These are phyloP conservation scores for Schwanniomyces sp. DNA, from an alignment of 805 yeast species.

Conservation along the genomic window DNA sequence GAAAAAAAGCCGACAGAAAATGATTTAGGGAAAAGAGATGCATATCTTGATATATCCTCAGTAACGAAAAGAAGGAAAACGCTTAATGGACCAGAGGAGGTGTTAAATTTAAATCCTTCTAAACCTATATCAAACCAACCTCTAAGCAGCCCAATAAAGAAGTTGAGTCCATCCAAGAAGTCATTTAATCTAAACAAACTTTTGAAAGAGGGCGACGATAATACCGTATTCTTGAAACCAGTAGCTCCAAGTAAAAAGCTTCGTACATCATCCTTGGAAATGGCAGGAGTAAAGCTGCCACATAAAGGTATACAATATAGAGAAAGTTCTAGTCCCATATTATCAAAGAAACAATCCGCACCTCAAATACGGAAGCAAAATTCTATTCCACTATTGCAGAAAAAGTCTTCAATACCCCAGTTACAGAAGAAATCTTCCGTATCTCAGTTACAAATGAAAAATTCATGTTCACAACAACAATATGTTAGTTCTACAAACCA, in stretches of 20 bases:
- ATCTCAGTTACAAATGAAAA: conserved; percentile 13
- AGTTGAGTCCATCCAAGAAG: conserved; percentile 5
- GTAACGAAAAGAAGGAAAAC: conserved; percentile 37
- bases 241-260: conserved; percentile 21
- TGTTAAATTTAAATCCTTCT: conserved; percentile 8
- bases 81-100: conserved; percentile 41
- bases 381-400: conserved; percentile 12
- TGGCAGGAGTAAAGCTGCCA: conserved; percentile 31
- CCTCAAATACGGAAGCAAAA: conserved; percentile 13
- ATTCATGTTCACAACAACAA: conserved; percentile 9
- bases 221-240: conserved; percentile 16
- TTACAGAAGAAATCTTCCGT: conserved; percentile 17
- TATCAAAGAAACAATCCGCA: conserved; percentile 5
- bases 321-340: conserved; percentile 1
- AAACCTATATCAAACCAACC: not conserved
- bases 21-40: conserved; percentile 8
- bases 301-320: conserved; percentile 12
- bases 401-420: conserved; percentile 12
- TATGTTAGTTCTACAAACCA: not conserved
- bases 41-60: conserved; percentile 8
- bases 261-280: conserved; percentile 30
- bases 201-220: not conserved
- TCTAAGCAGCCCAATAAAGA: not conserved
- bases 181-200: conserved; percentile 2
- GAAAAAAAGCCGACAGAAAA: not conserved